phyloP scores from a whole-genome alignment of 352 stramenopile genomes.

The Hyaloperonospora brassicae region DNA sequence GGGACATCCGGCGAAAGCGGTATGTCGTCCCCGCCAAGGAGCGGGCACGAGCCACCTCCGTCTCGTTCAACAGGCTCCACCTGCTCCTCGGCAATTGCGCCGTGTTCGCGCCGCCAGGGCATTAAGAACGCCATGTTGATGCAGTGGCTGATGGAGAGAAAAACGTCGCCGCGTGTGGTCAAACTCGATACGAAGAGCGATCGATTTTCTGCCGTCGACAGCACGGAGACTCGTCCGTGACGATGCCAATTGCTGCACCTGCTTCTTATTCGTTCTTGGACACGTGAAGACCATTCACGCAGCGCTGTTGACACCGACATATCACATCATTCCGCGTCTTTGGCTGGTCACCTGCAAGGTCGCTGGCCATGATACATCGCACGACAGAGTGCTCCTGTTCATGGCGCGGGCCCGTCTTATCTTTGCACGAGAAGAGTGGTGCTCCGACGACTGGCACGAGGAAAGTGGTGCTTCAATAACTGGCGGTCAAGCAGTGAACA shows the following conservation, averaged over 20 bases:
- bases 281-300: background rate
- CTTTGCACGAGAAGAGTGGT: no score
- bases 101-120: constrained; percentile 4
- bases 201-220: no score
- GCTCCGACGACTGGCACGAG: no score
- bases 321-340: no score
- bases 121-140: constrained; percentile 10
- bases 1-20: background rate
- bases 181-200: no score
- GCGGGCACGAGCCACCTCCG: constrained; percentile 15
- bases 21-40: constrained; percentile 17
- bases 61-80: constrained; percentile 1
- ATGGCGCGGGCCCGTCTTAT: no score
- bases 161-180: no score
- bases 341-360: background rate
- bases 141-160: background rate
- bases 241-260: constrained; percentile 2
- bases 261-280: constrained; percentile 21
- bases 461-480: no score
- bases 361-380: background rate
- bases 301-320: no score
- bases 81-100: constrained; percentile 2
- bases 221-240: no score
- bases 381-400: no score
- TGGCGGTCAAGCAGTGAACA: no score